Evolutionary conservation across 805 yeast genomes (phyloP), one percentile per base, ranked within the genome.

Genomic region (Barnettozyma siamensis): DNA sequence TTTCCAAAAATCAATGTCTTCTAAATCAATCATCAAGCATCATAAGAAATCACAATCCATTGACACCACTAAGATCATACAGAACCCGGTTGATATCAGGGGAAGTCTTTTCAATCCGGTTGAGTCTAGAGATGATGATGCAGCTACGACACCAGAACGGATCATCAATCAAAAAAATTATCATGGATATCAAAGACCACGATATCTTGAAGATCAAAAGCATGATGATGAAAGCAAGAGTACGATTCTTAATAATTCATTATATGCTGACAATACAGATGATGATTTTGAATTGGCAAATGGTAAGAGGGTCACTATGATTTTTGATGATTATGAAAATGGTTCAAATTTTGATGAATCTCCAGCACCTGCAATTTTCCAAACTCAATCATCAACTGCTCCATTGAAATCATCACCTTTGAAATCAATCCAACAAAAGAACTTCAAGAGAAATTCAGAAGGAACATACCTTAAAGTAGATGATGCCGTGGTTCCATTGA

Each of bases 281-380:
- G 55, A 54, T 40, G 54, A 49, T 16, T 27, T 26, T 19, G 59
- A 53, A 8, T 43, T 41, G 33, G 47, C 42, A 10, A 48, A 49
- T 31, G 54, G 54, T 16, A 51, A 51, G 40, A 49, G 60, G 35
- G 56, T 57, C 3, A 56, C 59, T 2, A 50, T 53, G 51, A 44
- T 53, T 16, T 56, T 55, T 40, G 60, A 56, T 40, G 57, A 52
- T 15, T 45, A 38, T 31, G 40, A 37, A n/a, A n/a, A n/a, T n/a
- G n/a, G n/a, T 34, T 16, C 31, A 31, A 12, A 31, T 16, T 24
- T 40, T 9, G 20, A 10, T 27, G 41, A 40, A 11, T 27, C 43
- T 9, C 42, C 45, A 19, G 42, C 38, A 17, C 33, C 32, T 16
- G 38, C 33, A 5, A 11, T 23, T 16, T 41, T 36, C 26, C 33